These are phyloP conservation scores for Colletotrichum tanaceti DNA, from an alignment of 2,329 filamentous ascomycete genomes.

Conservation along the genomic window DNA sequence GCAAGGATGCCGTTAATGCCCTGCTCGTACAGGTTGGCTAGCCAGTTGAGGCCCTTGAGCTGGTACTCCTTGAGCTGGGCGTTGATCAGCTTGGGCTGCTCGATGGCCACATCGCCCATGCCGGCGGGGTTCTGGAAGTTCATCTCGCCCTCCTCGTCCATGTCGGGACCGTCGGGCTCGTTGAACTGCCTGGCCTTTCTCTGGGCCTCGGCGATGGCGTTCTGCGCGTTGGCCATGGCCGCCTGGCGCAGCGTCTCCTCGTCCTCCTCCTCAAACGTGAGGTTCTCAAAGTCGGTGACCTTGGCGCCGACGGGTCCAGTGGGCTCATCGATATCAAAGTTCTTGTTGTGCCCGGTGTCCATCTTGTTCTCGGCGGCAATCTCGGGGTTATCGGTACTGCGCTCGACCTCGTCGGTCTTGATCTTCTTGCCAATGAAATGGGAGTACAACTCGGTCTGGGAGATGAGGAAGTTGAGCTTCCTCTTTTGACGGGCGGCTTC, in stretches of 20 bases:
- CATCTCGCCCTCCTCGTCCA: constrained; percentile 95
- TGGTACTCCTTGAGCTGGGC: constrained; percentile 98
- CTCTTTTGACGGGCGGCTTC: constrained; percentile 97
- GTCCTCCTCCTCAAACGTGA: constrained; percentile 96
- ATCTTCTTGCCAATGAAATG: constrained; percentile 99
- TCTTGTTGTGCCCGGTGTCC: constrained; percentile 53
- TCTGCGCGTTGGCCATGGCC: constrained; percentile 95
- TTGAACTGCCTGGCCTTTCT: constrained; percentile 95
- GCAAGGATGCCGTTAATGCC: constrained; percentile 99
- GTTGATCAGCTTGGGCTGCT: constrained; percentile 92
- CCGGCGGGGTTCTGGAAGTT: constrained; percentile 99
- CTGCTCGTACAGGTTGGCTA: constrained; percentile 98
- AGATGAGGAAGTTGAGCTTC: constrained; percentile 99
- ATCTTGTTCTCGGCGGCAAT: constrained; percentile 68
- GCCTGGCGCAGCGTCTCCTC: constrained; percentile 83
- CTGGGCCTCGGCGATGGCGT: constrained; percentile 93
- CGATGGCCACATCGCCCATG: constrained; percentile 91
- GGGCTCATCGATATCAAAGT: constrained; percentile 62
- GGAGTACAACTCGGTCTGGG: constrained; percentile 97
- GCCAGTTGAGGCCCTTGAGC: constrained; percentile 98
- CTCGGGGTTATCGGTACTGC: constrained; percentile 85
- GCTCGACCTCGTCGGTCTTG: constrained; percentile 94
- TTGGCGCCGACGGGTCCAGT: constrained; percentile 70
- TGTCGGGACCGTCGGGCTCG: constrained; percentile 69
- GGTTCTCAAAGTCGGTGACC: constrained; percentile 92